phyloP scores from a whole-genome alignment of 768 basidiomycete genomes.

The Imleria badia region DNA sequence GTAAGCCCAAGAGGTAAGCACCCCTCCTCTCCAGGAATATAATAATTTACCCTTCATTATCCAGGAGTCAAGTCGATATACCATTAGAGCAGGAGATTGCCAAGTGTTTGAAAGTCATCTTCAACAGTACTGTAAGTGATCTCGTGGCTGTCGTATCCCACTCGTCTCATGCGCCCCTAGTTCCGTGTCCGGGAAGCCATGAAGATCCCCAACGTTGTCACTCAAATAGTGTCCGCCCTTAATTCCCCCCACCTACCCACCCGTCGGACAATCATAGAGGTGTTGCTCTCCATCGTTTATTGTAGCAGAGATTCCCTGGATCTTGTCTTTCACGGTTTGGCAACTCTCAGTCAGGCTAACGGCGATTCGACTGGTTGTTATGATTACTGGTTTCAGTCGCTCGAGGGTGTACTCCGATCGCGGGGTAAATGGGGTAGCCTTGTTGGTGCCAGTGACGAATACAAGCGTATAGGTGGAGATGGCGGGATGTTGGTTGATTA shows the following conservation, averaged over 20 bases:
- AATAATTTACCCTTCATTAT: slow-evolving; percentile 5
- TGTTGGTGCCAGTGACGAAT: slow-evolving; percentile 93
- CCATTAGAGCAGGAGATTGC: slow-evolving; percentile 83
- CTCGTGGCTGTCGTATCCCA: neutral
- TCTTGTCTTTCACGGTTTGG: slow-evolving; percentile 74
- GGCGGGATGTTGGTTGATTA: slow-evolving; percentile 80
- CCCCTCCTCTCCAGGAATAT: neutral
- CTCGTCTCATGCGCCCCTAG: slow-evolving; percentile 36
- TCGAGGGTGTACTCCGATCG: slow-evolving; percentile 74
- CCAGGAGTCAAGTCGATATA: slow-evolving; percentile 49
- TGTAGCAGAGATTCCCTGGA: slow-evolving; percentile 61
- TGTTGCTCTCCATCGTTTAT: slow-evolving; percentile 72
- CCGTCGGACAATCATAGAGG: slow-evolving; percentile 75
- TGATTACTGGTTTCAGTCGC: slow-evolving; percentile 85
- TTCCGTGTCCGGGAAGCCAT: slow-evolving; percentile 70
- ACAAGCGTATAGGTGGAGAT: slow-evolving; percentile 62
- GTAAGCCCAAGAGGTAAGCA: slow-evolving; percentile 65
- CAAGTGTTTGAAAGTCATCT: slow-evolving; percentile 81
- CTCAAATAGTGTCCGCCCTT: slow-evolving; percentile 78
- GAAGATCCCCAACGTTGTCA: slow-evolving; percentile 68
- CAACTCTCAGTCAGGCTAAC: slow-evolving; percentile 68
- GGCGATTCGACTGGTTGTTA: slow-evolving; percentile 59
- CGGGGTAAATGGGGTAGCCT: slow-evolving; percentile 93
- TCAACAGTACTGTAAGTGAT: slow-evolving; percentile 60
- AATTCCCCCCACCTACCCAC: slow-evolving; percentile 79